Base-by-base conservation (phyloP, 352 stramenopile species). In the Globisporangium cystogenes region DNA sequence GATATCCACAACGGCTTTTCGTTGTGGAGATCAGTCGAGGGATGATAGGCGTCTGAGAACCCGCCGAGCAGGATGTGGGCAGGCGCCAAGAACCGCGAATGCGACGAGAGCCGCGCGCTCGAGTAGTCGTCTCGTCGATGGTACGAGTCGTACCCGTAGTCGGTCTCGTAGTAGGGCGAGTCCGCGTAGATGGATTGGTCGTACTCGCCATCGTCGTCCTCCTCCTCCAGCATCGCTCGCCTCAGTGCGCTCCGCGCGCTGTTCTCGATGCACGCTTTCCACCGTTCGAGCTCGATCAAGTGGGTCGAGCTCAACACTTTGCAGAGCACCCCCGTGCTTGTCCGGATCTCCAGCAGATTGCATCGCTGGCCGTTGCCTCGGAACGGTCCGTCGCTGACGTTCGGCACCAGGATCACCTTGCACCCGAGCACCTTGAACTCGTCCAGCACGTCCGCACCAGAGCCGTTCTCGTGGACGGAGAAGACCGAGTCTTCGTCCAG, bases 291-390 rank as follows among this genome's bases (percentile, higher is more conserved):
- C 21, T 90, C 76, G 8, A 61, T 51, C 42, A 72, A 26, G 37
- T 70, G 67, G 21, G 86, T 76, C 8, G 77, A 86, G 40, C 76
- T 82, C 10, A 93, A 39, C 1, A 92, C 83, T 49, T 86, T 89
- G 7, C 66, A 61, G 41, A 90, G 48, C 48, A 64, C 33, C 0
- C 82, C 79, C 31, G 64, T 62, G 21, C 53, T 57, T 8, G 70
- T 82, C 20, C 73, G 72, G 10, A 93, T 74, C 60, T 93, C 82
- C 12, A 93, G 64, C 42, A 87, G 48, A 44, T 68, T 59, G 2
- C 62, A 65, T 12, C 62, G 27, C 45, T 64, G 70, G 20, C 43
- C 63, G 21, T 20, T 58, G 35, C 50, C 45, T 24, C 42, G 51
- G 2, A 66, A 88, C 11, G 82, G 80, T 2, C 80, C 80, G 42